Base-by-base conservation (phyloP, 2,329 filamentous ascomycete genomes). In the Paecilomyces sp. region DNA sequence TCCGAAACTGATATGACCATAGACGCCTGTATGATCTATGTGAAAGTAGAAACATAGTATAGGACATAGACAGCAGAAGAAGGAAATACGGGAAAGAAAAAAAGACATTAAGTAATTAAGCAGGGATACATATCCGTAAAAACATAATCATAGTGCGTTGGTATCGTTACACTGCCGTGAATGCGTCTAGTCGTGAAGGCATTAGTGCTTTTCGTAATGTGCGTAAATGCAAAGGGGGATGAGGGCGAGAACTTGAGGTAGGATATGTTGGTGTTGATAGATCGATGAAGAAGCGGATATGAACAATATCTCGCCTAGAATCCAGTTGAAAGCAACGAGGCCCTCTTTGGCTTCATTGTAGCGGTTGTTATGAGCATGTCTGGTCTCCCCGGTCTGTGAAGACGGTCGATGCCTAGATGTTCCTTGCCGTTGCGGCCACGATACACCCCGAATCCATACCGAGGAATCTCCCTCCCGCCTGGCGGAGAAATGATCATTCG, bases 371-470 rank as follows among this genome's bases (percentile, higher is more conserved):
- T 74, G 41, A 78, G 63, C 76, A 79, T 79, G 63, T 79, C 75
- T 3, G 71, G 69, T 57, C 74, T 70, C 24, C 75, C 71, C 33
- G 74, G 72, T 51, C 79, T 72, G 56, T 75, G 70, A 47, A 85
- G 74, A 15, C 83, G 79, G 68, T 87, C 85, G 62, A 88, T 80
- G 0, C 85, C 84, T 11, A 85, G 71, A 69, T 83, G 83, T 64
- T 86, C 83, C 59, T 78, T 79, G 1, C 84, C 84, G 67, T 87
- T 85, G 28, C 83, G 75, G 0, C 84, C 85, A 2, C 79, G 72
- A 62, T 82, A 84, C 18, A 84, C 77, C 1, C 83, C 84, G 67
- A 86, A 85, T 0, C 79, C 83, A 64, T 85, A 88, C 56, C 74
- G 74, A 8, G 78, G 68, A 52, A 69, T 62, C 4, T 71, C 64